These are phyloP conservation scores for Dimargaris verticillata DNA, from an alignment of 192 early-diverging fungal species.

Conservation along the genomic window DNA sequence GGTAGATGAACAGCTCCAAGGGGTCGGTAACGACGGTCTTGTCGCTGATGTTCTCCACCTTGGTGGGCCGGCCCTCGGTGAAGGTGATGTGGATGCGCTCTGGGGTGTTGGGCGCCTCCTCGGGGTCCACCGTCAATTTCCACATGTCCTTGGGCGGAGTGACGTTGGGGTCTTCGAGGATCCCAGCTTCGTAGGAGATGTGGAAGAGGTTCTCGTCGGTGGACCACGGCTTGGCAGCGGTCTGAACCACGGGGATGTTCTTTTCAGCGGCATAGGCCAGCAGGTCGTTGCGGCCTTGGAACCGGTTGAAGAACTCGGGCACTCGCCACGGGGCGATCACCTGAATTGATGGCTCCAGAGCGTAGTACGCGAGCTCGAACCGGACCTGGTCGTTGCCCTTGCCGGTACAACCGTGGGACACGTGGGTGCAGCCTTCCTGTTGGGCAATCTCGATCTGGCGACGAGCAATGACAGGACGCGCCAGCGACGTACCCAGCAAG, in stretches of 20 bases:
- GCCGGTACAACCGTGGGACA: slow-evolving; percentile 98
- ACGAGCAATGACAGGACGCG: slow-evolving; percentile 89
- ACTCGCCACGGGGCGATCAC: slow-evolving; percentile 96
- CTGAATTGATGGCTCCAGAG: slow-evolving; percentile 81
- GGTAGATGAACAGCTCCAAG: slow-evolving; percentile 82
- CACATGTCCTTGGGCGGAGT: slow-evolving; percentile 99
- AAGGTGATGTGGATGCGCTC: slow-evolving; percentile 90
- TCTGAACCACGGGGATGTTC: slow-evolving; percentile 88
- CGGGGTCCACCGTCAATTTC: slow-evolving; percentile 94
- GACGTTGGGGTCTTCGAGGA: slow-evolving; percentile 88
- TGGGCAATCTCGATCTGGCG: slow-evolving; percentile 82
- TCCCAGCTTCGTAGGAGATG: slow-evolving; percentile 96
- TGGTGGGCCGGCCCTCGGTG: slow-evolving; percentile 69
- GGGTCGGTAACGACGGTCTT: slow-evolving; percentile 44
- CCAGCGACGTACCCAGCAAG: slow-evolving; percentile 91
- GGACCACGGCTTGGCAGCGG: slow-evolving; percentile 92
- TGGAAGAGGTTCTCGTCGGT: slow-evolving; percentile 99
- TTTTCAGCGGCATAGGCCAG: slow-evolving; percentile 82
- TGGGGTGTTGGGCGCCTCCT: slow-evolving; percentile 88
- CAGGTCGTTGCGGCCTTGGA: slow-evolving; percentile 81
- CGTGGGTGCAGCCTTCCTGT: slow-evolving; percentile 83
- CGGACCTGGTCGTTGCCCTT: slow-evolving; percentile 99
- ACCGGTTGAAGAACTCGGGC: slow-evolving; percentile 88
- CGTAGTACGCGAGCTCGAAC: slow-evolving; percentile 97
- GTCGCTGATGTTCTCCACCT: slow-evolving; percentile 72